Evolutionary conservation across 306 rosid species (phyloP), one percentile per base, ranked within the genome.

Genomic region (Fagus sylvatica): DNA sequence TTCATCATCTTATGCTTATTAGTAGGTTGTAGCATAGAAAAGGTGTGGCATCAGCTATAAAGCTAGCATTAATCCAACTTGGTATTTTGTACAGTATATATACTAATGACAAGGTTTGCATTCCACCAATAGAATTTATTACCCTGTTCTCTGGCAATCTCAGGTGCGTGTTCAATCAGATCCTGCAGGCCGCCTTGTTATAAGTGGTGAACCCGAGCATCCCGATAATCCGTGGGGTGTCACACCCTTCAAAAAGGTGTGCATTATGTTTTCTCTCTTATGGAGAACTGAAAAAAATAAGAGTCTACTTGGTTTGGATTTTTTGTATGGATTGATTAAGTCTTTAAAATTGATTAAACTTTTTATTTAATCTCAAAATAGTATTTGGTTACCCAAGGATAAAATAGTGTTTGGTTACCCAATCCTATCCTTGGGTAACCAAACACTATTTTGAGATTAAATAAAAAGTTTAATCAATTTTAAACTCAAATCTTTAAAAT

Each of bases 81-180:
- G 71, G 40, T 65, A 36, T 65, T 37, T 39, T 39, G 7, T 65
- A 7, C 48, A 1, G 13, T 33, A 15, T 1, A 39, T 7, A 65
- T 7, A 64, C n/a, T 39, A 39, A 66, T 59, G 53, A 57, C 53
- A 74, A 56, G 67, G 64, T 42, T 42, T 77, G 28, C 42, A 39
- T 55, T 64, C 40, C 12, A 0, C 39, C n/a, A 30, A 16, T 77
- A 59, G 17, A 36, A 10, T 66, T 67, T 9, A 36, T 70, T 72
- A 71, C 46, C 72, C 7, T 74, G 53, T 69, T 78, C 40, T 64
- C 62, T 42, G 5, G 74, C 62, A 71, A 64, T 55, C 41, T 69
- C 77, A 96, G 99, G 98, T 96, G 74, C 98, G 96, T 11, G 99
- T 96, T 55, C 99, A 96, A 80, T 91, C 99, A 64, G 99, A 96